These are phyloP conservation scores for Papiliotrema terrestris DNA, from an alignment of 1,284 basidiomycete genomes.

Conservation along the genomic window DNA sequence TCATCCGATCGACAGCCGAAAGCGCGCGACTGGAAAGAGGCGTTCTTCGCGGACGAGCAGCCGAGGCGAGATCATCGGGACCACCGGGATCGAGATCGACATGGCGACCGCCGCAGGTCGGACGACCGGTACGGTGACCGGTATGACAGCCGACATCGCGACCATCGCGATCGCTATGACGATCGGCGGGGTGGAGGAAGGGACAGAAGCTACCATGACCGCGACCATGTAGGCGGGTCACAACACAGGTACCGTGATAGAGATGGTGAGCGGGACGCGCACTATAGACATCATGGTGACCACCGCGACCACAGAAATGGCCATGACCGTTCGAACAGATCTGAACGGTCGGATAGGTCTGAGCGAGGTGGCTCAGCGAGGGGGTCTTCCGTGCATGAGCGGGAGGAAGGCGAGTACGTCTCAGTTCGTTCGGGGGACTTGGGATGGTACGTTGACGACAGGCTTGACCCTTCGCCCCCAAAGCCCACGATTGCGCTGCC, in stretches of 20 bases:
- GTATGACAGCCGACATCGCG: slow-evolving; percentile 7
- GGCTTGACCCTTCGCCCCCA: slow-evolving; percentile 16
- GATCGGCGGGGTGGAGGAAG: not conserved
- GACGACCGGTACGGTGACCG: not conserved
- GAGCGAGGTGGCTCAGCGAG: slow-evolving; percentile 3
- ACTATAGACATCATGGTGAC: slow-evolving; percentile 26
- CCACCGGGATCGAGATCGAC: slow-evolving; percentile 6
- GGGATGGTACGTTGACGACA: not conserved
- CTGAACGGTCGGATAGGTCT: not conserved
- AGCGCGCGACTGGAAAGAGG: slow-evolving; percentile 70
- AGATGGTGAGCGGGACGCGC: slow-evolving; percentile 28
- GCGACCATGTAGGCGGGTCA: not conserved
- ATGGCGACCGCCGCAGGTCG: slow-evolving; percentile 6
- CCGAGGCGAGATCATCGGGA: slow-evolving; percentile 7
- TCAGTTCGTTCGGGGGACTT: not conserved
- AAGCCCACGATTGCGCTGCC: slow-evolving; percentile 5
- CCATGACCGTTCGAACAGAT: not conserved
- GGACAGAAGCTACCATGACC: slow-evolving; percentile 8
- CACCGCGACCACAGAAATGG: slow-evolving; percentile 30
- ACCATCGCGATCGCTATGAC: slow-evolving; percentile 2
- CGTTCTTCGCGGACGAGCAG: slow-evolving; percentile 55
- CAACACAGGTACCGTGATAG: slow-evolving; percentile 19
- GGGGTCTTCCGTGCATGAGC: slow-evolving; percentile 7
- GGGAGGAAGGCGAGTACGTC: slow-evolving; percentile 44
- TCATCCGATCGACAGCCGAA: slow-evolving; percentile 53